Evolutionary conservation across 805 yeast genomes (phyloP), one percentile per base, ranked within the genome.

Genomic region (Candida peoriensis): DNA sequence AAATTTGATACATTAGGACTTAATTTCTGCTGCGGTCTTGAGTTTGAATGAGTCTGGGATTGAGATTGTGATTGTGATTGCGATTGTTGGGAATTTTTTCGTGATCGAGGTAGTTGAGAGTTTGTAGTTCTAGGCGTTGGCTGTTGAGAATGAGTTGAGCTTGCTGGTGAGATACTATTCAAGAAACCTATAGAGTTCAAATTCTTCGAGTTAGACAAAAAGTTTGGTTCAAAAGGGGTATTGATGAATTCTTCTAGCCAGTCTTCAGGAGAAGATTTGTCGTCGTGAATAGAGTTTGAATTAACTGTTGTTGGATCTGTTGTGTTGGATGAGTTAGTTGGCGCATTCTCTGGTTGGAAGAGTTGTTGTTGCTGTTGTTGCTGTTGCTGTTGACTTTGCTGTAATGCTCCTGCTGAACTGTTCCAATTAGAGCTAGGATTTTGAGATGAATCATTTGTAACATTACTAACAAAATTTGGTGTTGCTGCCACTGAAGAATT

Each of bases 231-330:
- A 42, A 73, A 69, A 6, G 87, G 84, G 1, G 84, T 74, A 36
- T 68, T 76, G 32, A 82, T 74, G 46, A 83, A 80, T 42, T 81
- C 87, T 21, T 76, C 69, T 12, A 83, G 60, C 89, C 90, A 81
- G 39, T 76, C 80, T 20, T 72, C 74, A 8, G 61, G 56, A 3
- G 52, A 41, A 33, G 57, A 34, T 36, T 42, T 36, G 16, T 46
- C 47, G 24, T 50, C 50, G 21, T 43, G 47, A 14, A 42, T 40
- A 1, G 48, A 40, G 33, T 39, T 41, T 4, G 52, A 44, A 6
- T 42, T 24, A 19, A 12, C 7, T 27, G 20, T 20, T 30, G 24
- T 32, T 32, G 26, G 10, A n/a, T 24, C 9, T 14, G 24, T 32
- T 13, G 30, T 23, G 15, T 24, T 23, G n/a, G n/a, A n/a, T n/a